Conservation (phyloP, 257 asterid genomes). For the Leonotis leonurus region DNA sequence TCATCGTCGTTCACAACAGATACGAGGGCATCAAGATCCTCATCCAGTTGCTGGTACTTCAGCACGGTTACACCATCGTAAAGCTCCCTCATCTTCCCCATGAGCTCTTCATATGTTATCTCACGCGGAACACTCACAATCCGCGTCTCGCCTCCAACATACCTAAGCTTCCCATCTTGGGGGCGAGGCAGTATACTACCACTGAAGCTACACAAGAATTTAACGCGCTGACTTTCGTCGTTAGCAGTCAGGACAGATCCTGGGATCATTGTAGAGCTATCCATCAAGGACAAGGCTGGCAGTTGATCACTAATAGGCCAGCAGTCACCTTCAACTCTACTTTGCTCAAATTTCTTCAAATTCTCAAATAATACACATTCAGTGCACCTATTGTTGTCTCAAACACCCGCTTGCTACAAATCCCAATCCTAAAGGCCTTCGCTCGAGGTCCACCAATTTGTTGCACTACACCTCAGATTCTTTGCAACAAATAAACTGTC, state of each 20-base stretch:
- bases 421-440: background rate
- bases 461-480: slow-evolving; percentile 1
- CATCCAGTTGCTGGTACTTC: slow-evolving; percentile 96
- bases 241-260: slow-evolving; percentile 37
- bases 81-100: slow-evolving; percentile 89
- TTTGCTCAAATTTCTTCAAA: slow-evolving; percentile 19
- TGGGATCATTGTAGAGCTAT: slow-evolving; percentile 43
- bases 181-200: slow-evolving; percentile 94
- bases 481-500: background rate
- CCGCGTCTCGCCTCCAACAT: slow-evolving; percentile 96
- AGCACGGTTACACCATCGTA: slow-evolving; percentile 62
- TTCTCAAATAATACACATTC: slow-evolving; percentile 28
- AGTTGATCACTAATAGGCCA: slow-evolving; percentile 18
- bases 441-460: slow-evolving; percentile 14
- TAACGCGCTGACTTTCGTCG: slow-evolving; percentile 70
- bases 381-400: slow-evolving; percentile 13
- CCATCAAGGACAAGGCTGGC: slow-evolving; percentile 43
- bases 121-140: slow-evolving; percentile 74
- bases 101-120: slow-evolving; percentile 71
- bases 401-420: background rate
- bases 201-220: slow-evolving; percentile 83
- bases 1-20: slow-evolving; percentile 96
- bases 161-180: slow-evolving; percentile 91
- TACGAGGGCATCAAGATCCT: slow-evolving; percentile 96
- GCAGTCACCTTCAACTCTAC: slow-evolving; percentile 23